Evolutionary conservation across 2,329 filamentous ascomycete species (phyloP).

Genomic region (Epichloe sp.): DNA sequence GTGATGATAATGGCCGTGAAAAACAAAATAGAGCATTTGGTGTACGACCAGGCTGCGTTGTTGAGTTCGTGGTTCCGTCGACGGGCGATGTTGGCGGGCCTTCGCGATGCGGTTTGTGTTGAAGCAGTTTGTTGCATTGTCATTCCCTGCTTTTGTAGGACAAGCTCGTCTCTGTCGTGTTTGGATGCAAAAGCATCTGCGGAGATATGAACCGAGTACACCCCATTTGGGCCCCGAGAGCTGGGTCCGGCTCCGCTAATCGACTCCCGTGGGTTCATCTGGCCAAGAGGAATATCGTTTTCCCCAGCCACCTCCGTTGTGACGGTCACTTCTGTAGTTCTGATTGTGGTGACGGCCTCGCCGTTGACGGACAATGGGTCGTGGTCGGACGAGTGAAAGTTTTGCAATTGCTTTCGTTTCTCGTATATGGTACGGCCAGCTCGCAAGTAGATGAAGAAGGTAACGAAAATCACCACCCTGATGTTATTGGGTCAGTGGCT

Average conservation of each 20-base stretch:
- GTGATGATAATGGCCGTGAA: conserved; percentile 59
- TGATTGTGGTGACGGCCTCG: conserved; percentile 35
- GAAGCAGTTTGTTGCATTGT: conserved; percentile 8
- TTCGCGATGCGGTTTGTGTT: conserved; percentile 9
- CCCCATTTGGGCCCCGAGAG: conserved; percentile 11
- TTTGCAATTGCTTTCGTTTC: conserved; percentile 48
- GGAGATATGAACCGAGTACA: conserved; percentile 40
- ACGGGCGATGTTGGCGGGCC: conserved; percentile 16
- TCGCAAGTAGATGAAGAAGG: conserved; percentile 51
- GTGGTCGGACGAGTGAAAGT: conserved; percentile 35
- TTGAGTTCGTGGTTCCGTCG: conserved; percentile 38
- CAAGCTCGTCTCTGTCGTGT: conserved; percentile 11
- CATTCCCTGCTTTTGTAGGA: conserved; percentile 16
- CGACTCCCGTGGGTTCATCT: conserved; percentile 11
- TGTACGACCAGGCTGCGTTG: conserved; percentile 55
- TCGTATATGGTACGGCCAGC: conserved; percentile 56
- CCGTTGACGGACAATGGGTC: conserved; percentile 26
- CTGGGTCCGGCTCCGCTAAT: conserved; percentile 5
- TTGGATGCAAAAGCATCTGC: conserved; percentile 13
- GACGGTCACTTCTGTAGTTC: conserved; percentile 52
- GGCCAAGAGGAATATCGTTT: conserved; percentile 12
- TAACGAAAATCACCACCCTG: conserved; percentile 48
- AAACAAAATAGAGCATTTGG: conserved; percentile 58
- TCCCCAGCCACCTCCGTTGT: conserved; percentile 32
- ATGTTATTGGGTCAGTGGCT: not conserved